Percentiles rank a stretch among this genome's conserved stretches.
phyloP scores from a whole-genome alignment of 768 basidiomycete species.

The Kwoniella dendrophila region DNA sequence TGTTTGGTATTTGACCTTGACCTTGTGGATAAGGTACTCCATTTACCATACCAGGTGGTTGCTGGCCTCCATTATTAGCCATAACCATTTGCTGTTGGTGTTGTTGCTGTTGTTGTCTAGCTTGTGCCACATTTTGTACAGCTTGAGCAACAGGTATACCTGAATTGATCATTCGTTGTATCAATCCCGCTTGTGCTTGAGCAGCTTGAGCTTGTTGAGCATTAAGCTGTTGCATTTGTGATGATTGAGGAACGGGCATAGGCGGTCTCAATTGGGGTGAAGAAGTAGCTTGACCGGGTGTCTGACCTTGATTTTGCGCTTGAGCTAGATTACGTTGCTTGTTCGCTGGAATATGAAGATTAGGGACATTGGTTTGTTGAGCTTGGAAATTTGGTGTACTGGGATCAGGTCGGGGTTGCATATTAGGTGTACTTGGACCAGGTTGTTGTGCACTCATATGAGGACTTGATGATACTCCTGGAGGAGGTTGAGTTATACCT shows the following conservation, averaged over 20 bases:
- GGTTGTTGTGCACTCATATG: slow-evolving; percentile 17
- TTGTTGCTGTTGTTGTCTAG: slow-evolving; percentile 12
- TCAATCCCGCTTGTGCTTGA: slow-evolving; percentile 14
- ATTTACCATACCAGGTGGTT: not conserved
- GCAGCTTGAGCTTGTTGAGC: slow-evolving; percentile 14
- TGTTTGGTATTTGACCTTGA: not conserved
- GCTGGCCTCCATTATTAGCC: not conserved
- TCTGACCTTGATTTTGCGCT: slow-evolving; percentile 14
- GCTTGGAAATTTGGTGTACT: slow-evolving; percentile 24
- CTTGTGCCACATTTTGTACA: slow-evolving; percentile 18
- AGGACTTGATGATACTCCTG: slow-evolving; percentile 15
- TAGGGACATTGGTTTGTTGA: slow-evolving; percentile 24
- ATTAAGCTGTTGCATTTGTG: not conserved
- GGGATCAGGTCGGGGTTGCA: slow-evolving; percentile 18
- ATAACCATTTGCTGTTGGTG: slow-evolving; percentile 7
- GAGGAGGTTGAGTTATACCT: slow-evolving; percentile 1
- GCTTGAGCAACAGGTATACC: slow-evolving; percentile 33
- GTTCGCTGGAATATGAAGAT: slow-evolving; percentile 45
- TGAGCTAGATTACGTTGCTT: slow-evolving; percentile 43
- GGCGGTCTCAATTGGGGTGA: slow-evolving; percentile 28
- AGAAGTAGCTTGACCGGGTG: slow-evolving; percentile 11
- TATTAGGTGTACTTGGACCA: slow-evolving; percentile 5
- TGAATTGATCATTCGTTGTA: slow-evolving; percentile 32
- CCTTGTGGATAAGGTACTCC: slow-evolving; percentile 1
- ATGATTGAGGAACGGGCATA: slow-evolving; percentile 5